Evolutionary conservation across 371 early-diverging fungal species (phyloP).

Genomic region (Amoeboaphelidium protococcarum): DNA sequence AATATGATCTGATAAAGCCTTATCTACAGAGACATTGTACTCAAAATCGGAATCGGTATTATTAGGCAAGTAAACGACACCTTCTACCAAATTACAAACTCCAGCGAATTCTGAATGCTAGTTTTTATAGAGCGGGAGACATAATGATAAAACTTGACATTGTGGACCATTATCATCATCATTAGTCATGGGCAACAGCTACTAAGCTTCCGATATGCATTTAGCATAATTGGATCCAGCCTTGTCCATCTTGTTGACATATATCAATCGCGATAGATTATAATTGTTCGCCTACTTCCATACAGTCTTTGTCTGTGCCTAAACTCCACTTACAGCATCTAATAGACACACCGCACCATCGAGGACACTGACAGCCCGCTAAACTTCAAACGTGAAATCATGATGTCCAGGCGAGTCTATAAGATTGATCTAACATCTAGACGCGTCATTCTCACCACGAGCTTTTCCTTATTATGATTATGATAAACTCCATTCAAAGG

Average conservation of each 20-base stretch:
- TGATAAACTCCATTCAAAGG: conserved; percentile 67
- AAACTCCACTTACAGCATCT: conserved; percentile 85
- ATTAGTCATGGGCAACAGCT: too few species aligned
- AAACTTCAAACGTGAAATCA: conserved; percentile 88
- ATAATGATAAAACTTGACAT: too few species aligned
- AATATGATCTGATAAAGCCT: too few species aligned
- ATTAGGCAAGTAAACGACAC: too few species aligned
- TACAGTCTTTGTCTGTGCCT: conserved; percentile 85
- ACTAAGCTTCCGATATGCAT: neutral
- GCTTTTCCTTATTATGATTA: too few species aligned
- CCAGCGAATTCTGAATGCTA: too few species aligned
- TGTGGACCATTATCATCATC: too few species aligned
- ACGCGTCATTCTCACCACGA: too few species aligned
- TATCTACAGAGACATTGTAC: too few species aligned
- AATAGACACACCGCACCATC: conserved; percentile 78
- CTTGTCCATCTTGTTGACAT: conserved; percentile 86
- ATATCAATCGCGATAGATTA: conserved; percentile 50
- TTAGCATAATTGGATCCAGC: neutral
- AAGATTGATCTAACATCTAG: conserved; percentile 28
- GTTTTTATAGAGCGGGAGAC: too few species aligned
- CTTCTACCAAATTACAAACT: too few species aligned
- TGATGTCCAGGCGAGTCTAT: conserved; percentile 94
- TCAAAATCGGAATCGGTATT: too few species aligned
- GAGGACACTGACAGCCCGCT: conserved; percentile 62
- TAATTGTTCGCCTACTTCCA: conserved; percentile 60